Conservation (phyloP, 2,329 filamentous ascomycete species). For the Exophiala sp. region DNA sequence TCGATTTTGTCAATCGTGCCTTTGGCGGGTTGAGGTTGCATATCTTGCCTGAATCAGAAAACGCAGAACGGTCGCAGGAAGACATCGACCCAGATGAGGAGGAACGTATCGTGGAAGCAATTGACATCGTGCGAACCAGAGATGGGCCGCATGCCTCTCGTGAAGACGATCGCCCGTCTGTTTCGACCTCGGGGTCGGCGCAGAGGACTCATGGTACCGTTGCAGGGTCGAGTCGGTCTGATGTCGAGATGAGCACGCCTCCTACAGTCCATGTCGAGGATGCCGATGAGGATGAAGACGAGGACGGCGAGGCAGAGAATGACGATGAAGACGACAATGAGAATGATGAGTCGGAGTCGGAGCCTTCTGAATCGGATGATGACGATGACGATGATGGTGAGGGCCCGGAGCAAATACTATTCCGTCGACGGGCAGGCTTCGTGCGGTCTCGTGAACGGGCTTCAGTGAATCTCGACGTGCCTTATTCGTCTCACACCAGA, state of each 20-base stretch:
- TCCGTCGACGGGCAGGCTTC: constrained; percentile 47
- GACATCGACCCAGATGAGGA: constrained; percentile 46
- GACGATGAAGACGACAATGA: constrained; percentile 17
- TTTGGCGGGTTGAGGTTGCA: constrained; percentile 55
- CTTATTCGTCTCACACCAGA: constrained; percentile 52
- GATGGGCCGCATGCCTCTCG: not conserved
- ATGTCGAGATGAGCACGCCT: constrained; percentile 14
- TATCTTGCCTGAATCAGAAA: constrained; percentile 31
- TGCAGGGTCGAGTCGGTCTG: constrained; percentile 7
- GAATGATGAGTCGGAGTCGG: constrained; percentile 17
- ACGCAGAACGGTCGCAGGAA: constrained; percentile 43
- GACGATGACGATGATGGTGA: constrained; percentile 31
- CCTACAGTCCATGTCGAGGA: constrained; percentile 22
- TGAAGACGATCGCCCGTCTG: not conserved
- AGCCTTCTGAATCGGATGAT: constrained; percentile 15
- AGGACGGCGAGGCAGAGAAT: constrained; percentile 16
- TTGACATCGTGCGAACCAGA: constrained; percentile 30
- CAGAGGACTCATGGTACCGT: constrained; percentile 3
- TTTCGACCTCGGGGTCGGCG: constrained; percentile 2
- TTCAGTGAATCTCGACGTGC: constrained; percentile 50
- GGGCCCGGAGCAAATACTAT: constrained; percentile 30
- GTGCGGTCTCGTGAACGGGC: constrained; percentile 44
- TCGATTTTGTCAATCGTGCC: constrained; percentile 52
- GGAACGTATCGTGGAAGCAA: constrained; percentile 39
- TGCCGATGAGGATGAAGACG: constrained; percentile 29